Conservation (phyloP, 192 early-diverging fungal species). For the Fimicolochytrium jonesii region DNA sequence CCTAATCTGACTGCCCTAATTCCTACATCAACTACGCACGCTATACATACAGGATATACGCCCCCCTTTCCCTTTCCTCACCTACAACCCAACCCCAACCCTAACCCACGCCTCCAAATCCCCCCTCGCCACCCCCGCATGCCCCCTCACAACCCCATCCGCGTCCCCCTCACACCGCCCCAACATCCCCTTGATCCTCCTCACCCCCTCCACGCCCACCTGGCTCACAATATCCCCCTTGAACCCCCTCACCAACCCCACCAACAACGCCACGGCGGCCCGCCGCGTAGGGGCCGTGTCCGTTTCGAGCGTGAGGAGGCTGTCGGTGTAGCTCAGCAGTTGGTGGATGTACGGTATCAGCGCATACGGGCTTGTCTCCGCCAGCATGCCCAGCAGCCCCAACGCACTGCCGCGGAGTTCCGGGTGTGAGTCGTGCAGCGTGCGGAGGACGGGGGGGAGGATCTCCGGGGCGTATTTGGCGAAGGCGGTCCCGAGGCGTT, state of each 20-base stretch:
- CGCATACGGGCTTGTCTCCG: constrained; percentile 67
- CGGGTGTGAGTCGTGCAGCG: constrained; percentile 24
- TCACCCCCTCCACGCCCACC: constrained; percentile 48
- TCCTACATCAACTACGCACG: too few relatives aligned
- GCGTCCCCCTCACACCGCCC: constrained; percentile 59
- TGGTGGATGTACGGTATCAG: constrained; percentile 63
- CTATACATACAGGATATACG: too few relatives aligned
- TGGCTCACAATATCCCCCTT: constrained; percentile 43
- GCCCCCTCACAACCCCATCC: constrained; percentile 67
- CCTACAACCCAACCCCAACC: constrained; percentile 1
- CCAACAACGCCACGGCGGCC: constrained; percentile 59
- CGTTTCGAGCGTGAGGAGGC: constrained; percentile 60
- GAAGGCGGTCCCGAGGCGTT: constrained; percentile 75
- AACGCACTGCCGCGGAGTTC: constrained; percentile 40
- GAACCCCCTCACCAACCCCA: constrained; percentile 69
- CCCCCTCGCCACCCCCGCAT: constrained; percentile 66
- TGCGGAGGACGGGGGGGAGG: constrained; percentile 33
- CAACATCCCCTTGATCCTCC: constrained; percentile 53
- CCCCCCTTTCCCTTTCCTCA: too few relatives aligned
- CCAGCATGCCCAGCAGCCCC: constrained; percentile 40
- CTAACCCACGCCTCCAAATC: constrained; percentile 65
- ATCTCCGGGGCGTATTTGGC: constrained; percentile 58
- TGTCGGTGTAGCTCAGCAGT: constrained; percentile 63
- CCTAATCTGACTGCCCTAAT: too few relatives aligned
- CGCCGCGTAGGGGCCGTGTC: background rate